Evolutionary conservation across 345 rosid genomes (phyloP).

Genomic region (Orychophragmus violaceus): DNA sequence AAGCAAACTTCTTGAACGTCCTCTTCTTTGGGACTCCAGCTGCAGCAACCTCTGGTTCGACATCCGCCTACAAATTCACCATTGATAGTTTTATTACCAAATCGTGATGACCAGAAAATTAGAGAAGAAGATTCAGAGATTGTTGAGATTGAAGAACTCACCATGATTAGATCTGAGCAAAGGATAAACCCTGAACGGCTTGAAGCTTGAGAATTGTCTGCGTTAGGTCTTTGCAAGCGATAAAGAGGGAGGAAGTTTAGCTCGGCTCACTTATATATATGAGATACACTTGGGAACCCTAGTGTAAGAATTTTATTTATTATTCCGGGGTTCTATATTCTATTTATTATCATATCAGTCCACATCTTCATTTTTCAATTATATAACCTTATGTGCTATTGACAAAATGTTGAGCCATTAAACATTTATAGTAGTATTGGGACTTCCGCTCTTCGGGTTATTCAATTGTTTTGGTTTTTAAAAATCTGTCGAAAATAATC

Average conservation of each 20-base stretch:
- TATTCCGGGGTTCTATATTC: not conserved
- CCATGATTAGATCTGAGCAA: constrained; percentile 25
- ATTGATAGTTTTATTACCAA: not conserved
- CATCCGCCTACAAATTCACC: constrained; percentile 38
- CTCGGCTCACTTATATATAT: not conserved
- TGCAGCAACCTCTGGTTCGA: constrained; percentile 41
- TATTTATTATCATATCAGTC: not conserved
- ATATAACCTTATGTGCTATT: too few species aligned
- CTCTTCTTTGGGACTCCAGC: constrained; percentile 69
- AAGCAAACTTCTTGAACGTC: constrained; percentile 82
- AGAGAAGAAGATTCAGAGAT: not conserved
- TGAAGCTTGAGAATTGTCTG: not conserved
- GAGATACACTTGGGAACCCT: constrained; percentile 6
- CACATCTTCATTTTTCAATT: not conserved
- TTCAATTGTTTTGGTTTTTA: too few species aligned
- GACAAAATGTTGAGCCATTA: too few species aligned
- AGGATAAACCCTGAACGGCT: constrained; percentile 24
- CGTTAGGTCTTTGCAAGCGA: constrained; percentile 12
- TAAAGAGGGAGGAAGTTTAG: not conserved
- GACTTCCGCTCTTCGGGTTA: too few species aligned
- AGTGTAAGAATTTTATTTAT: not conserved
- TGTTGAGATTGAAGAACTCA: not conserved
- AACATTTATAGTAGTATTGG: too few species aligned
- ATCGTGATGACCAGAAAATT: too few species aligned
- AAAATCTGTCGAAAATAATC: too few species aligned